Base-by-base conservation (phyloP, 2,329 filamentous ascomycete species). In the Claviceps fusiformis region DNA sequence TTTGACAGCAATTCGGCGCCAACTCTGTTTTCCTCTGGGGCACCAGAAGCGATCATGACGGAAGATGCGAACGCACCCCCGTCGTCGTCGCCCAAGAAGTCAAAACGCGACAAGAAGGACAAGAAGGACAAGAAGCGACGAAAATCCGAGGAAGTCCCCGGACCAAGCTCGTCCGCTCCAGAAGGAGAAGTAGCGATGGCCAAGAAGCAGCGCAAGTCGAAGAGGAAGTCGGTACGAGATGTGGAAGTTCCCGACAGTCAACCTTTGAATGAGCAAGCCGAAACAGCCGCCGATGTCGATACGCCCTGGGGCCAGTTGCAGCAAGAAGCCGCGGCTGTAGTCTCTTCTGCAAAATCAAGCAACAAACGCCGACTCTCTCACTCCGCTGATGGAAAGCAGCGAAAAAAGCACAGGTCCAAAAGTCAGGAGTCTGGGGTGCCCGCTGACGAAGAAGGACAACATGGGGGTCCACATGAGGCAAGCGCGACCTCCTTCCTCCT, bases 1-100 rank as follows among this genome's bases (percentile, higher is more conserved):
- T 71, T 71, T 54, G 67, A 71, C 56, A 71, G 68, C 62, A 70
- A 68, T 58, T 59, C 64, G 50, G 60, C 63, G 48, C 60, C 64
- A 46, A 59, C 60, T 15, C 63, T 66, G n/a, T 66, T 64, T 50
- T 64, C 66, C 7, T 66, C 67, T 7, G 64, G 66, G 53, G 66
- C 61, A 11, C 64, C 67, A 31, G 65, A 67, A 53, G 63, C 65
- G n/a, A 50, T 63, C 52, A 69, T 68, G 62, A 55, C 59, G 27
- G 64, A 64, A 29, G 63, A 63, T 13, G 53, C 54, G 19, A 39
- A 58, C 6, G 41, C 61, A 1, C 50, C 54, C 9, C n/a, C n/a
- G n/a, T n/a, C n/a, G n/a, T 56, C 60, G 15, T 56, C 62, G 13
- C 50, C 57, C 24, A 64, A 58, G 52, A 68, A 65, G 55, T 59